Conservation (phyloP, 345 rosid genomes). For the Boechera stricta region DNA sequence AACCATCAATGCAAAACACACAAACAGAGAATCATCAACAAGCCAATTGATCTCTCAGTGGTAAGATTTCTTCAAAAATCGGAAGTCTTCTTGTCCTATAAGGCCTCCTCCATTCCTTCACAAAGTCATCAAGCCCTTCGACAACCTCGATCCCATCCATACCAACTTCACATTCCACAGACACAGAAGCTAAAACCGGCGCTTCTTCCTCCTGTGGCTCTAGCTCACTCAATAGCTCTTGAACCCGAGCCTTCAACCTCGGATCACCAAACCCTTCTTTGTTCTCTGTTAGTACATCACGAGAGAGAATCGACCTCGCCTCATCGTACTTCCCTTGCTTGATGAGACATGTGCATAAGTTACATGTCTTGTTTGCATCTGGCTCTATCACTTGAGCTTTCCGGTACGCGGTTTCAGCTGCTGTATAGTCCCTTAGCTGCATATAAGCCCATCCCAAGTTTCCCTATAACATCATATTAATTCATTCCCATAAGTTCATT, state of each 20-base stretch:
- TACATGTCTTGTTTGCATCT: slow-evolving; percentile 91
- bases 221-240: slow-evolving; percentile 57
- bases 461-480: slow-evolving; percentile 54
- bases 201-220: slow-evolving; percentile 32
- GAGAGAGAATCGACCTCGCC: slow-evolving; percentile 53
- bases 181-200: slow-evolving; percentile 9
- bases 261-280: slow-evolving; percentile 58
- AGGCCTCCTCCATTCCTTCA: slow-evolving; percentile 66
- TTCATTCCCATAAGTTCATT: slow-evolving; percentile 17
- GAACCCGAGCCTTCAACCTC: slow-evolving; percentile 57
- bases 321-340: slow-evolving; percentile 64
- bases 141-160: slow-evolving; percentile 54
- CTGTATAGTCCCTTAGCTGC: slow-evolving; percentile 68
- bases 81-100: slow-evolving; percentile 79
- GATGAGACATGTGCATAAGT: slow-evolving; percentile 72
- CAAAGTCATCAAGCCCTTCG: slow-evolving; percentile 67
- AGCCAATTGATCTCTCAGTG: slow-evolving; percentile 79
- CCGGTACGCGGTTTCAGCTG: slow-evolving; percentile 76
- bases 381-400: slow-evolving; percentile 86
- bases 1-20: slow-evolving; percentile 25
- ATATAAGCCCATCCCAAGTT: slow-evolving; percentile 98
- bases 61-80: slow-evolving; percentile 83
- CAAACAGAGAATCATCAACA: slow-evolving; percentile 53
- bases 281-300: slow-evolving; percentile 50
- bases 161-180: slow-evolving; percentile 44